These are phyloP conservation scores for Alternaria ventricosa DNA, from an alignment of 2,329 filamentous ascomycete species.

Conservation along the genomic window DNA sequence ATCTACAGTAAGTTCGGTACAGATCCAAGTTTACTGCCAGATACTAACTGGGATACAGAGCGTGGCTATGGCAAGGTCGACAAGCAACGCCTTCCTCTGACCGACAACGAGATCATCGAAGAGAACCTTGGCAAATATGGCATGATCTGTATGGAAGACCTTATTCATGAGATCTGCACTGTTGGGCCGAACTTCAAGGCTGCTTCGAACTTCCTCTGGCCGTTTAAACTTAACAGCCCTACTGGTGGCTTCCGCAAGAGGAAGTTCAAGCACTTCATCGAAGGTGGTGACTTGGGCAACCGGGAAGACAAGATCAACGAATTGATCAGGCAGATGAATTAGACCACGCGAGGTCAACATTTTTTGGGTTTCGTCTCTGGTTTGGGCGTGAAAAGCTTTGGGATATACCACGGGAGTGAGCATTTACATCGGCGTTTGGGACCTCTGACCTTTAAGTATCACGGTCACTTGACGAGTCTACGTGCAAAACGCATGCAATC, in stretches of 20 bases:
- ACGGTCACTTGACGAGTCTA: slow-evolving; percentile 20
- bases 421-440: slow-evolving; percentile 32
- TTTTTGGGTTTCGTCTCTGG: slow-evolving; percentile 10
- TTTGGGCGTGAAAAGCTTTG: slow-evolving; percentile 18
- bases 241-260: slow-evolving; percentile 93
- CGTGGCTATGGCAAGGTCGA: slow-evolving; percentile 98
- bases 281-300: slow-evolving; percentile 98
- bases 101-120: slow-evolving; percentile 98
- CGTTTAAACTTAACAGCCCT: slow-evolving; percentile 99
- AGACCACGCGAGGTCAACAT: slow-evolving; percentile 47
- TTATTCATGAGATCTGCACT: slow-evolving; percentile 97
- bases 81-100: slow-evolving; percentile 96
- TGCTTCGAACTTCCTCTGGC: slow-evolving; percentile 99
- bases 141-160: slow-evolving; percentile 98
- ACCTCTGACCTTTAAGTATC: slow-evolving; percentile 8
- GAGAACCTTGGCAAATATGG: slow-evolving; percentile 94
- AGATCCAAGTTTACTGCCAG: slow-evolving; percentile 60
- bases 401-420: slow-evolving; percentile 28
- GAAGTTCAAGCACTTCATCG: slow-evolving; percentile 99
- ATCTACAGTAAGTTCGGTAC: slow-evolving; percentile 90
- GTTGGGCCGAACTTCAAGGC: slow-evolving; percentile 99
- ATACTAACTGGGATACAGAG: slow-evolving; percentile 33
- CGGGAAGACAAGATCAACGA: slow-evolving; percentile 97
- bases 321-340: slow-evolving; percentile 99
- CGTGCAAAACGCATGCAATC: slow-evolving; percentile 16